Evolutionary conservation across 768 basidiomycete genomes (phyloP), one percentile per base, ranked within the genome.

Genomic region (Podaxis pistillaris): DNA sequence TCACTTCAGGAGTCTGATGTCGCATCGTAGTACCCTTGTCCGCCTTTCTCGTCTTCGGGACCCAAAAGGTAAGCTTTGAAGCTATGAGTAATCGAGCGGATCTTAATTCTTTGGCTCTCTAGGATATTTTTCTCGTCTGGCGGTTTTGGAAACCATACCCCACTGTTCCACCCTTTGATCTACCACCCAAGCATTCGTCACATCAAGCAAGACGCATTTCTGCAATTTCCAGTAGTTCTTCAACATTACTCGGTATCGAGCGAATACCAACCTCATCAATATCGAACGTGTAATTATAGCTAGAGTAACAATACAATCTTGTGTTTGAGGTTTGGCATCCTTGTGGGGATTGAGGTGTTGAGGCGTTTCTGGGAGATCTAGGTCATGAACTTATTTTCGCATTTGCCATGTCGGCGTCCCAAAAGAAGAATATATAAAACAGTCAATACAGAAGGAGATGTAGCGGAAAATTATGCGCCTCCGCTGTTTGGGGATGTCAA

Each of bases 381-480:
- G 33, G 33, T 9, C 33, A 33, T 33, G 8, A 33, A 9, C 33
- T 33, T 46, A 46, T 22, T 46, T 41, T 46, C 22, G 44, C n/a
- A 17, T 19, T n/a, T 46, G 33, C 8, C 33, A 33, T 19, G n/a
- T n/a, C 8, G 7, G 33, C 47, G 13, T 36, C 61, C 61, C 33
- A 62, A 26, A 33, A 50, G 55, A 49, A 49, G 36, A 22, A 56
- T 56, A 54, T 58, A 65, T 56, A 62, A 58, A 64, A 56, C 61
- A 50, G 44, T 58, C 63, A 63, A 68, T 71, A 68, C 65, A 72
- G 62, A 67, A 70, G 63, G 67, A 68, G 62, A 71, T 68, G 70
- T 65, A 70, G 33, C 65, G 33, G 46, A 49, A 54, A 58, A 64
- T 77, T 81, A 93, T 78, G 90, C 90, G 49, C 90, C 91, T 74